A percentile compares a stretch with the other conserved stretches of the same genome.
Conservation (phyloP, 176 grass and related monocot species). For the Paspalum notatum region DNA sequence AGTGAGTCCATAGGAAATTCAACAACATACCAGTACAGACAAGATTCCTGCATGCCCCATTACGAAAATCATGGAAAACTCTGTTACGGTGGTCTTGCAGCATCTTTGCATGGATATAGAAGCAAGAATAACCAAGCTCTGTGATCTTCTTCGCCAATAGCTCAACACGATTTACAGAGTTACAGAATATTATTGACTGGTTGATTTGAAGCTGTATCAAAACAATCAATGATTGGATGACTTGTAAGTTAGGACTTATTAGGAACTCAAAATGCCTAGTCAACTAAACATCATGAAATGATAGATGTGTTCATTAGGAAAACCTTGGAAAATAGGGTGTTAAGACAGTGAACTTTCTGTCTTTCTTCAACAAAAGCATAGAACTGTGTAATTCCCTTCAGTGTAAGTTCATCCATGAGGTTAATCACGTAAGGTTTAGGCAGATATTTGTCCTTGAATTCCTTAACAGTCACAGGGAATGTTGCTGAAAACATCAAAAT, state of each 20-base stretch:
- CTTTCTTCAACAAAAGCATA: slow-evolving; percentile 98
- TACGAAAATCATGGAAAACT: slow-evolving; percentile 97
- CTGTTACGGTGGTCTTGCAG: slow-evolving; percentile 93
- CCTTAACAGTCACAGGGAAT: slow-evolving; percentile 91
- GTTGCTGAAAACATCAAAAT: slow-evolving; percentile 99
- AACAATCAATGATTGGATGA: slow-evolving; percentile 38
- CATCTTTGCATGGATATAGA: slow-evolving; percentile 99
- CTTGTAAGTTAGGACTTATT: slow-evolving; percentile 16
- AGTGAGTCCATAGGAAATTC: not conserved
- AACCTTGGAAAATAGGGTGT: slow-evolving; percentile 98
- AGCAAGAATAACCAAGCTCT: slow-evolving; percentile 92
- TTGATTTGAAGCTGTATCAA: slow-evolving; percentile 92
- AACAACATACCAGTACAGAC: slow-evolving; percentile 81
- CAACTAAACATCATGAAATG: slow-evolving; percentile 21
- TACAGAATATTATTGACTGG: slow-evolving; percentile 99
- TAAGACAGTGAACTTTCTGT: slow-evolving; percentile 97
- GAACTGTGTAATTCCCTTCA: slow-evolving; percentile 96
- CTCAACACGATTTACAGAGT: slow-evolving; percentile 95
- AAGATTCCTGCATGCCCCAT: slow-evolving; percentile 96
- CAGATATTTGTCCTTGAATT: slow-evolving; percentile 91
- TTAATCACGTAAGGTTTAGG: slow-evolving; percentile 93
- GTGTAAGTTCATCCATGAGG: slow-evolving; percentile 96
- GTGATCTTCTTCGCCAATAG: slow-evolving; percentile 95
- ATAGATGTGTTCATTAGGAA: slow-evolving; percentile 25
- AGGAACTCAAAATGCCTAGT: slow-evolving; percentile 18